A percentile compares a stretch with the other conserved stretches of the same genome.
phyloP scores from a whole-genome alignment of 164 flowering plant species.

The Piper betle region DNA sequence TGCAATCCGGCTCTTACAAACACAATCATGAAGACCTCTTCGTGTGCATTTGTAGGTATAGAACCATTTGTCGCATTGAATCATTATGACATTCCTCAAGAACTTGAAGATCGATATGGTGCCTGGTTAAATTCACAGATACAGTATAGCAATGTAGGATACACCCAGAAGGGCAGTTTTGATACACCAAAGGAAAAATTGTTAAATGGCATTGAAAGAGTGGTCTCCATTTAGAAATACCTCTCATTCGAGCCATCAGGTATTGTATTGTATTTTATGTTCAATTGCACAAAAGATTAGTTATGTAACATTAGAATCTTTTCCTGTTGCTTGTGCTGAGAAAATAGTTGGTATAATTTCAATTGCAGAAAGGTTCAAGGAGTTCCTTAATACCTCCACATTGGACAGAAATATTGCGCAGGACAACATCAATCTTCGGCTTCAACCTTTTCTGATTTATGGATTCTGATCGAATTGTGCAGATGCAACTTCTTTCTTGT shows the following conservation, averaged over 20 bases:
- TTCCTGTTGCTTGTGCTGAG: too few species aligned
- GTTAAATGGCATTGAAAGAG: conserved; percentile 3
- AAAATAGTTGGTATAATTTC: conserved; percentile 1
- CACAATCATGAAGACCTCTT: not conserved
- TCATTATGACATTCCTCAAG: conserved; percentile 12
- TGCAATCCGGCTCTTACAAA: not conserved
- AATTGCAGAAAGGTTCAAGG: conserved; percentile 26
- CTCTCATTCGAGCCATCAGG: not conserved
- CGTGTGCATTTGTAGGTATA: conserved; percentile 1
- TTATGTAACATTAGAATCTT: not conserved
- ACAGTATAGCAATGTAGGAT: conserved; percentile 5
- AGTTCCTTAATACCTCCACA: conserved; percentile 15
- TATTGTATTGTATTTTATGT: not conserved
- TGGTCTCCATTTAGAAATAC: conserved; percentile 1
- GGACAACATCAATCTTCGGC: too few species aligned
- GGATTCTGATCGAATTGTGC: too few species aligned
- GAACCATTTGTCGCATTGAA: not conserved
- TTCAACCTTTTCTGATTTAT: too few species aligned
- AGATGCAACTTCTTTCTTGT: too few species aligned
- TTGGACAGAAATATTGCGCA: too few species aligned
- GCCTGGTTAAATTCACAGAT: conserved; percentile 8
- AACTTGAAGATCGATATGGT: conserved; percentile 9
- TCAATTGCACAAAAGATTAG: not conserved
- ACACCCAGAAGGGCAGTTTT: not conserved
- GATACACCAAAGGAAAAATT: not conserved